Base-by-base conservation (phyloP, 257 asterid species). In the Fraxinus cuspidata region DNA sequence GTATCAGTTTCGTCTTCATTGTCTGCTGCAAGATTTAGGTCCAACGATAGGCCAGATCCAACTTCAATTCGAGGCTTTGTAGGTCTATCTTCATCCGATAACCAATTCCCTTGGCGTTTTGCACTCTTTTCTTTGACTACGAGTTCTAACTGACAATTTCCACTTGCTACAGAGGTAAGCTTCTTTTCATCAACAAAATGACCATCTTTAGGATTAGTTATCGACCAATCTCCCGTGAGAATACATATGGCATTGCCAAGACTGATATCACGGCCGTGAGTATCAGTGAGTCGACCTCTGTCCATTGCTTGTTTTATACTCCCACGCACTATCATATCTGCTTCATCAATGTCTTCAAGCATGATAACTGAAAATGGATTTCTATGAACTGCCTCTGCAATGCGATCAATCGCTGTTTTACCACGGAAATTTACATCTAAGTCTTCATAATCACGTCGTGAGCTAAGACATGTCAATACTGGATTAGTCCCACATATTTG, bases 241-340 rank as follows among this genome's bases (percentile, higher is more conserved):
- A 95, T 83, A 80, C 90, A 91, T 63, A 93, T 78, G 67, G 90
- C 87, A 51, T 91, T 95, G 35, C 99, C 98, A 10, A 95, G 93
- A 76, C 94, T 81, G 29, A 93, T 88, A 81, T 93, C 99, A 10
- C 97, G 96, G 18, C 99, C 98, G 56, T 93, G 91, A 12, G 99
- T 90, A 83, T 93, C 97, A 0, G 86, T 72, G 7, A 95, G 83
- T 87, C 96, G 74, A 13, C 99, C 97, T 70, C 92, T 85, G 60
- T 93, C 96, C 44, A 90, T 84, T 0, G 99, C 96, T 19, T 86
- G 85, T 73, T 88, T 90, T 27, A 93, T 85, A 75, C 76, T 83
- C 74, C 90, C 94, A 0, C 87, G 89, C 25, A 90, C 83, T n/a
- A 93, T 34, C 88, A 75, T 47, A 77, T 89, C 94, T 3, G 93